Percentiles rank a stretch among this genome's conserved stretches.
phyloP scores from a whole-genome alignment of 345 rosid genomes.

The Streptanthus diversifolius region DNA sequence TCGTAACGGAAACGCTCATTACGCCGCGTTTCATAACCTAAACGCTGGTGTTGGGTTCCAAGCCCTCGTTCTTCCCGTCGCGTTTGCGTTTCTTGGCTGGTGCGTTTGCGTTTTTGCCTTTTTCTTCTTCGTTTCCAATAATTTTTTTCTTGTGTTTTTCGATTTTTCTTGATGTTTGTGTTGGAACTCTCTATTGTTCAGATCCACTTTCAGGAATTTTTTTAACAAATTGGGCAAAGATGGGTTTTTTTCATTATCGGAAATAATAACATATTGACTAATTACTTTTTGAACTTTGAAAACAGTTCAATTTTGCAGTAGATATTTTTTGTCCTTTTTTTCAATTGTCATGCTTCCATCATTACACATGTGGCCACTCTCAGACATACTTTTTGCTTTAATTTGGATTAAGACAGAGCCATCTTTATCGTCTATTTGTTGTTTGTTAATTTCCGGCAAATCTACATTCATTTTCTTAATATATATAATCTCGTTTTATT shows the following conservation, averaged over 20 bases:
- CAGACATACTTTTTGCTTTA: constrained; percentile 36
- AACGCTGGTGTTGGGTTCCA: constrained; percentile 97
- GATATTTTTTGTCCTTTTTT: neutral
- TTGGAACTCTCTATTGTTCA: constrained; percentile 2
- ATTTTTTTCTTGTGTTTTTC: neutral
- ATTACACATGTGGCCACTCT: constrained; percentile 38
- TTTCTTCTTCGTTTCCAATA: neutral
- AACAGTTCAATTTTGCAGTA: neutral
- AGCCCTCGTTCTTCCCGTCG: constrained; percentile 89
- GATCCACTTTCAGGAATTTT: constrained; percentile 16
- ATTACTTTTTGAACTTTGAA: constrained; percentile 13
- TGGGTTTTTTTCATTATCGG: neutral
- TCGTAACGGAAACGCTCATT: constrained; percentile 95
- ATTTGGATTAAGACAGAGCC: constrained; percentile 28
- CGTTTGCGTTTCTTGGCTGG: constrained; percentile 98
- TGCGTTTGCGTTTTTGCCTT: constrained; percentile 33
- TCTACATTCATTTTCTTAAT: neutral
- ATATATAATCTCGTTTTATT: neutral
- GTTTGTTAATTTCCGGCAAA: constrained; percentile 20
- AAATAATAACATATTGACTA: neutral
- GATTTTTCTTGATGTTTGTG: constrained; percentile 17
- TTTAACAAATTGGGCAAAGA: neutral
- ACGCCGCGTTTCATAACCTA: constrained; percentile 94
- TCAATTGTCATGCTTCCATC: constrained; percentile 33
- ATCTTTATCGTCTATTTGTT: constrained; percentile 27